These are phyloP conservation scores for Phialocephala subalpina DNA, from an alignment of 2,329 filamentous ascomycete species.

Conservation along the genomic window DNA sequence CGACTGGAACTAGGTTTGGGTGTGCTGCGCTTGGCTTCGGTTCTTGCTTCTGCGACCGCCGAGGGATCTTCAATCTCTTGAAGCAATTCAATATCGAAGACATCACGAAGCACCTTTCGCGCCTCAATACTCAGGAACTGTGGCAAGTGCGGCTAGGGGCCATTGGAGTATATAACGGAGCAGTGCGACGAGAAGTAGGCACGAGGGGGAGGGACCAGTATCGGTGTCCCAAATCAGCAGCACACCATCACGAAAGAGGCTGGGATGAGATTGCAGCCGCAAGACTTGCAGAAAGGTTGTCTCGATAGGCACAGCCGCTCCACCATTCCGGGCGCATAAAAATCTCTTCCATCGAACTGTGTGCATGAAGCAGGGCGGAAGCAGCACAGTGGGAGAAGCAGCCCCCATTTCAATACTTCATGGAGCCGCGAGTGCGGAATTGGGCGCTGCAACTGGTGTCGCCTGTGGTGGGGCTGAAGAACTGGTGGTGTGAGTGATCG, in stretches of 20 bases:
- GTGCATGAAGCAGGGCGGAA: slow-evolving; percentile 5
- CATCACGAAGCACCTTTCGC: not conserved
- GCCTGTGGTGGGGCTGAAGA: not conserved
- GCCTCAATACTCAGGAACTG: slow-evolving; percentile 10
- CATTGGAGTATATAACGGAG: slow-evolving; percentile 14
- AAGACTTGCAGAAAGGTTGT: slow-evolving; percentile 11
- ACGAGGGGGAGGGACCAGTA: not conserved
- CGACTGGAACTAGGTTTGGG: not conserved
- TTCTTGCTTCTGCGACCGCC: not conserved
- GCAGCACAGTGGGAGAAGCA: not conserved
- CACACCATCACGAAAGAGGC: not conserved
- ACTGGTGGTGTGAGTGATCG: not conserved
- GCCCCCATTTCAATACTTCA: not conserved
- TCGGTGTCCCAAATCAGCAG: slow-evolving; percentile 12
- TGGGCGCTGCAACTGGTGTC: slow-evolving; percentile 6
- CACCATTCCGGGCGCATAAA: not conserved
- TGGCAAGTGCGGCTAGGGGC: slow-evolving; percentile 11
- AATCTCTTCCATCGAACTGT: not conserved
- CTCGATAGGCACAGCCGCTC: slow-evolving; percentile 10
- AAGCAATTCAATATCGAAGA: slow-evolving; percentile 8
- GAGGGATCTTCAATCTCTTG: not conserved
- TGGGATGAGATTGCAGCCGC: slow-evolving; percentile 8
- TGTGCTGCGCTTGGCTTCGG: not conserved
- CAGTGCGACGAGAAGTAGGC: not conserved
- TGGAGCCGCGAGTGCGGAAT: not conserved